Evolutionary conservation across 148 eudicot species (phyloP).

Genomic region (Fallopia convolvulus): DNA sequence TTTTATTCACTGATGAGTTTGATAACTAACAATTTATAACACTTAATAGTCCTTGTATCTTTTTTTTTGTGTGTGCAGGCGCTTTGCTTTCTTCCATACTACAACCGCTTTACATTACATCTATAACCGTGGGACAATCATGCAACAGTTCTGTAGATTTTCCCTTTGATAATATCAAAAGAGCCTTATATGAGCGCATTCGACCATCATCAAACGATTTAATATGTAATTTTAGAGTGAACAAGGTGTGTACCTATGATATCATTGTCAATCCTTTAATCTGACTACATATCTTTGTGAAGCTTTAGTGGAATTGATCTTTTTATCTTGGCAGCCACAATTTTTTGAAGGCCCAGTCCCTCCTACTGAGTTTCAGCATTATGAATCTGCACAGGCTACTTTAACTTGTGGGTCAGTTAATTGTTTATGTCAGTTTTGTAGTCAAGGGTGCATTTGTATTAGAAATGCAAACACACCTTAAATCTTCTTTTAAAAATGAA

Average conservation of each 20-base stretch:
- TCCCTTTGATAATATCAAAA: slow-evolving; percentile 35
- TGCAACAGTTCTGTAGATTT: slow-evolving; percentile 25
- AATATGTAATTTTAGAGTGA: slow-evolving; percentile 56
- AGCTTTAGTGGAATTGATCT: neutral
- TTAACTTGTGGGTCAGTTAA: slow-evolving; percentile 79
- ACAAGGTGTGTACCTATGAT: slow-evolving; percentile 43
- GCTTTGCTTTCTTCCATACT: slow-evolving; percentile 72
- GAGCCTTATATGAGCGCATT: slow-evolving; percentile 61
- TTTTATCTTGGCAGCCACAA: slow-evolving; percentile 45
- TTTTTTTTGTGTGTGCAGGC: slow-evolving; percentile 25
- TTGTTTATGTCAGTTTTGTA: slow-evolving; percentile 8
- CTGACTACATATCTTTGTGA: neutral
- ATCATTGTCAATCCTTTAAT: neutral
- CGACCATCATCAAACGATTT: slow-evolving; percentile 36
- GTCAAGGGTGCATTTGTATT: neutral
- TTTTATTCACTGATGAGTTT: neutral
- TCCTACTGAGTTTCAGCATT: slow-evolving; percentile 77
- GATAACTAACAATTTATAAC: no score
- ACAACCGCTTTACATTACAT: slow-evolving; percentile 73
- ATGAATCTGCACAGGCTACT: slow-evolving; percentile 61
- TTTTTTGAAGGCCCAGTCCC: slow-evolving; percentile 64
- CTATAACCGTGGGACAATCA: slow-evolving; percentile 62
- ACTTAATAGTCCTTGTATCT: neutral
- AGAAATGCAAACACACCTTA: no score
- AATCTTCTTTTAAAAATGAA: neutral